phyloP scores from a whole-genome alignment of 345 rosid species.

The Eucalyptus viminalis region DNA sequence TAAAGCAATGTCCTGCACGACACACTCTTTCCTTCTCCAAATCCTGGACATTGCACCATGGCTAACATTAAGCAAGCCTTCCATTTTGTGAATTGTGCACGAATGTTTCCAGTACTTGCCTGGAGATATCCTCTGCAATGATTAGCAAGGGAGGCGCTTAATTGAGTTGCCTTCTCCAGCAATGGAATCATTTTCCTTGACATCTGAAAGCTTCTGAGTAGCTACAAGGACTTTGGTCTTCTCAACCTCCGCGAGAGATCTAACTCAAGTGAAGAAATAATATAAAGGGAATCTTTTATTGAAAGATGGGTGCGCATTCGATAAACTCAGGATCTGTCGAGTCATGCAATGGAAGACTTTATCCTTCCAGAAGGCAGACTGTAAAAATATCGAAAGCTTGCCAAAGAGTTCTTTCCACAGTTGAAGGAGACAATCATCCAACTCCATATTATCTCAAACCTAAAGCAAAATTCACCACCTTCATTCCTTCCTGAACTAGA shows the following conservation, averaged over 20 bases:
- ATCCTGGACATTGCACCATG: conserved; percentile 70
- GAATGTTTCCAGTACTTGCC: conserved; percentile 52
- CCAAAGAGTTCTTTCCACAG: background rate
- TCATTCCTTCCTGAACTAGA: conserved; percentile 82
- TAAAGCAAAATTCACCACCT: conserved; percentile 23
- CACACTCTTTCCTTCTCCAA: conserved; percentile 61
- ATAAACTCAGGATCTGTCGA: background rate
- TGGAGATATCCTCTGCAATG: conserved; percentile 72
- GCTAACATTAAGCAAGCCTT: conserved; percentile 67
- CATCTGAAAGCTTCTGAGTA: conserved; percentile 53
- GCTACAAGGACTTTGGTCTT: conserved; percentile 71
- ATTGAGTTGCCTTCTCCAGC: conserved; percentile 69
- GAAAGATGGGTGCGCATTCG: background rate
- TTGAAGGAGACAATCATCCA: background rate
- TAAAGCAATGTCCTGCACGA: conserved; percentile 82
- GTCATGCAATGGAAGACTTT: background rate
- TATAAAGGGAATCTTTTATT: background rate
- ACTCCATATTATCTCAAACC: background rate
- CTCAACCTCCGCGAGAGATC: conserved; percentile 63
- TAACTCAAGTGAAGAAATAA: background rate
- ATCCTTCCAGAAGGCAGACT: background rate
- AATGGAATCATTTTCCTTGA: conserved; percentile 59
- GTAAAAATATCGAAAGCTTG: background rate
- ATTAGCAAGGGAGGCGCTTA: conserved; percentile 71
- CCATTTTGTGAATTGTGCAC: conserved; percentile 46